Evolutionary conservation across 495 filamentous ascomycete genomes (phyloP).

Genomic region (Pyrenula aspistea): DNA sequence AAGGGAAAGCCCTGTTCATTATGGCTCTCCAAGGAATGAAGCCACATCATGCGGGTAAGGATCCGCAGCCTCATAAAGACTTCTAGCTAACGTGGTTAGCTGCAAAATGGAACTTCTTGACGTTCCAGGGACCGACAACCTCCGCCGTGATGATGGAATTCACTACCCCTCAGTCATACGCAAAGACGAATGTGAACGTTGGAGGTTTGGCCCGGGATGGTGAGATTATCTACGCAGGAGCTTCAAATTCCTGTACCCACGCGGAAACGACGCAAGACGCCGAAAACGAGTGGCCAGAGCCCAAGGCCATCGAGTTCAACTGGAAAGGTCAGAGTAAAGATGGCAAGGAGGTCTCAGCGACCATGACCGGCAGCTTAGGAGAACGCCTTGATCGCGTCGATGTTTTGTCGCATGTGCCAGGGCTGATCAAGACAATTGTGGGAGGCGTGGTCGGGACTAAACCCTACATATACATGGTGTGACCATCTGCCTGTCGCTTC

Average conservation of each 20-base stretch:
- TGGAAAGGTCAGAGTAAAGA: conserved; percentile 76
- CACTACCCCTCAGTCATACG: conserved; percentile 91
- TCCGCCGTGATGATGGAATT: conserved; percentile 93
- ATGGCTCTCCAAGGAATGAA: conserved; percentile 96
- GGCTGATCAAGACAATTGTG: conserved; percentile 88
- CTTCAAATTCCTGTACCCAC: conserved; percentile 50
- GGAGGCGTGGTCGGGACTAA: conserved; percentile 77
- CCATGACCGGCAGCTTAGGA: conserved; percentile 57
- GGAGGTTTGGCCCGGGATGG: conserved; percentile 71
- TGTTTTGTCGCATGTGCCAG: conserved; percentile 91
- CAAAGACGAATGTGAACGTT: conserved; percentile 74
- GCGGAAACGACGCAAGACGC: conserved; percentile 53
- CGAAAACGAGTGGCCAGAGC: conserved; percentile 83
- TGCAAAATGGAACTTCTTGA: conserved; percentile 82
- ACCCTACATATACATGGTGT: conserved; percentile 94
- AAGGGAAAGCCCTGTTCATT: conserved; percentile 62
- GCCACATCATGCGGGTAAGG: conserved; percentile 80
- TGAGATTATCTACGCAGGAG: conserved; percentile 64
- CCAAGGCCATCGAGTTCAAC: conserved; percentile 55
- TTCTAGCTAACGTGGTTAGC: conserved; percentile 30
- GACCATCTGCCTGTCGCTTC: neutral
- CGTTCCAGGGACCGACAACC: conserved; percentile 79
- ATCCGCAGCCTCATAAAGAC: neutral
- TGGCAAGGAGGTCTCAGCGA: conserved; percentile 54
- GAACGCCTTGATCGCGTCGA: conserved; percentile 73